Conservation (phyloP, 768 basidiomycete genomes). For the Mycena vulgaris region DNA sequence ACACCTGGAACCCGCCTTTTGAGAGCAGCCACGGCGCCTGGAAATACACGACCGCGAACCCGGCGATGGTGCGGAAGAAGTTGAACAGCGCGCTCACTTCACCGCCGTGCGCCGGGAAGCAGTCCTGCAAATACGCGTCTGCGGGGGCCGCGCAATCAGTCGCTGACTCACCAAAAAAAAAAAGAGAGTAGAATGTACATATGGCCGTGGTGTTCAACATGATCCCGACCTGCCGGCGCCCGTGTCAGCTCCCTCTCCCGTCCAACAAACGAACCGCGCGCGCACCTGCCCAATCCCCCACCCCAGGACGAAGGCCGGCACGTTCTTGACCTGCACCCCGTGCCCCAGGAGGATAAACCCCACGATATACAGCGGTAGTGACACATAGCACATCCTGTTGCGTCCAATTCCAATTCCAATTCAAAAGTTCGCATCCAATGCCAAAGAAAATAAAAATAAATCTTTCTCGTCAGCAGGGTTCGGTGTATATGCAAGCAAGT, state of each 20-base stretch:
- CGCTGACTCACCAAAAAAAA: background rate
- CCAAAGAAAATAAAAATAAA: background rate
- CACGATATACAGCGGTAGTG: conserved; percentile 56
- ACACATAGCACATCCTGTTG: conserved; percentile 57
- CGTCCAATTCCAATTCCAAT: no score
- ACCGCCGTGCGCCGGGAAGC: conserved; percentile 56
- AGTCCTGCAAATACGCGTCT: conserved; percentile 59
- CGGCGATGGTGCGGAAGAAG: conserved; percentile 52
- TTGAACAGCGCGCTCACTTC: conserved; percentile 63
- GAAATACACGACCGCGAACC: conserved; percentile 65
- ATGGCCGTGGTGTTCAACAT: conserved; percentile 59
- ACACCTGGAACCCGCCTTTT: conserved; percentile 59
- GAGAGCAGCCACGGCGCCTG: conserved; percentile 60
- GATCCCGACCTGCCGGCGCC: conserved; percentile 40
- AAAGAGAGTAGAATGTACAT: conserved; percentile 44
- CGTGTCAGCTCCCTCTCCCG: background rate
- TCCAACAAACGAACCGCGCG: background rate
- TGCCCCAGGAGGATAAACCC: conserved; percentile 61
- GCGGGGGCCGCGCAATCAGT: background rate
- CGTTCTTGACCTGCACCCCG: conserved; percentile 49
- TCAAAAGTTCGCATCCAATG: no score
- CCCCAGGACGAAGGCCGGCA: conserved; percentile 54
- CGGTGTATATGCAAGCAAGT: no score
- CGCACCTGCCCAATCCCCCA: conserved; percentile 58
- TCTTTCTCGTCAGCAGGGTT: no score